A percentile compares a stretch with the other conserved stretches of the same genome.
phyloP scores from a whole-genome alignment of 2,329 filamentous ascomycete genomes.

The Xylariaceae sp. region DNA sequence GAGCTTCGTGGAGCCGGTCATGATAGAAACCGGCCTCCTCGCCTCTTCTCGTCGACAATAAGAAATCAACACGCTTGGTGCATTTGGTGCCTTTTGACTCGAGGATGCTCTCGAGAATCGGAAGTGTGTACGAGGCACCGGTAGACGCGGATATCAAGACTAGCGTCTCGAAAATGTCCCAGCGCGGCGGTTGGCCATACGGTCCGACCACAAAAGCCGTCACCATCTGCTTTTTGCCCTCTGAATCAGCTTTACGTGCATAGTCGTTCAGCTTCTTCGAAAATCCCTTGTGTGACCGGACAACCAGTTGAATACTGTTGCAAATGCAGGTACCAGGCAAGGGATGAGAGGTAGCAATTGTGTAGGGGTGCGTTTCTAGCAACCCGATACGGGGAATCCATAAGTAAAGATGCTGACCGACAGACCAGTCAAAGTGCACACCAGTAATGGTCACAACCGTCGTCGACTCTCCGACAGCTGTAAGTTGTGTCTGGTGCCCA shows the following conservation, averaged over 20 bases:
- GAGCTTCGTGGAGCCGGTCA: conserved; percentile 42
- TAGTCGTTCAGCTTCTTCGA: conserved; percentile 48
- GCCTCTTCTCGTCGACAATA: conserved; percentile 46
- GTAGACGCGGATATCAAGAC: conserved; percentile 58
- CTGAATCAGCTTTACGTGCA: conserved; percentile 36
- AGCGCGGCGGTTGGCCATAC: conserved; percentile 50
- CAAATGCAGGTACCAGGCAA: conserved; percentile 48
- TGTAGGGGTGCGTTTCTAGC: conserved; percentile 56
- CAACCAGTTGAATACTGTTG: conserved; percentile 55
- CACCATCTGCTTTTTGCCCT: conserved; percentile 30
- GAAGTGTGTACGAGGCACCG: conserved; percentile 56
- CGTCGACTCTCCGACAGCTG: conserved; percentile 46
- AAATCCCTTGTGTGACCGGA: conserved; percentile 53
- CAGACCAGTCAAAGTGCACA: conserved; percentile 53
- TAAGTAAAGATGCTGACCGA: conserved; percentile 57
- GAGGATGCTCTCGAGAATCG: conserved; percentile 52
- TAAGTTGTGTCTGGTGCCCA: conserved; percentile 48
- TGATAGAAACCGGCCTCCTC: conserved; percentile 54
- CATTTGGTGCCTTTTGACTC: conserved; percentile 40
- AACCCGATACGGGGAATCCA: conserved; percentile 52
- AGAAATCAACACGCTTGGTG: conserved; percentile 48
- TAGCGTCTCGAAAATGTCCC: conserved; percentile 55
- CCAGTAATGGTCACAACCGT: conserved; percentile 56
- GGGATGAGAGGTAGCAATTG: conserved; percentile 52
- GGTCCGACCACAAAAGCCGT: conserved; percentile 52